These are phyloP conservation scores for Boletus reticuloceps DNA, from an alignment of 768 basidiomycete genomes.

Conservation along the genomic window DNA sequence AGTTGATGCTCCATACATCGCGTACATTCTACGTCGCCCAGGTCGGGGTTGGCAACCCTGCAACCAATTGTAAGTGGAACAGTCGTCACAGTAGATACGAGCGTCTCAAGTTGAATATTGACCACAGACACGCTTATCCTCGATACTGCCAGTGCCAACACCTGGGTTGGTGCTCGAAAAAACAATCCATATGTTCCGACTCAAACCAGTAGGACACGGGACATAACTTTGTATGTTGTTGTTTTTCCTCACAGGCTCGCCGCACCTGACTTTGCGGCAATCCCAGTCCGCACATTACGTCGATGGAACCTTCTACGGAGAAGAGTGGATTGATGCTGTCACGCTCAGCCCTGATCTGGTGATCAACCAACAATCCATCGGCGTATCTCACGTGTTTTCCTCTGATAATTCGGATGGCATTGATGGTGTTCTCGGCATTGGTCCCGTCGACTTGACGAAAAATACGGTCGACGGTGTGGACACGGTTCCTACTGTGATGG, in stretches of 20 bases:
- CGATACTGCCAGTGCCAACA: constrained; percentile 20
- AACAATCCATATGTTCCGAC: constrained; percentile 10
- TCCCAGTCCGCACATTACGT: not conserved
- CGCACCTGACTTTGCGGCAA: not conserved
- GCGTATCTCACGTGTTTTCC: constrained; percentile 18
- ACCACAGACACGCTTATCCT: constrained; percentile 21
- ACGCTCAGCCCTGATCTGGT: constrained; percentile 4
- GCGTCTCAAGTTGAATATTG: not conserved
- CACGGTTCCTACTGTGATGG: constrained; percentile 32
- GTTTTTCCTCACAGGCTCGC: no score
- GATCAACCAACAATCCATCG: constrained; percentile 32
- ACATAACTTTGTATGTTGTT: constrained; percentile 12
- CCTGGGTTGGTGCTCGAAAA: constrained; percentile 17
- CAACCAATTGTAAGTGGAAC: constrained; percentile 24
- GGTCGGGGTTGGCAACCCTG: constrained; percentile 24
- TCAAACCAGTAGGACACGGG: constrained; percentile 15
- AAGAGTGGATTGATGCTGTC: constrained; percentile 18
- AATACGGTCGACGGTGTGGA: constrained; percentile 14
- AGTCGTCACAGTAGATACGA: not conserved
- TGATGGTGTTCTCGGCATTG: constrained; percentile 40
- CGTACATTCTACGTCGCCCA: constrained; percentile 25
- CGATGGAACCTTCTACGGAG: not conserved
- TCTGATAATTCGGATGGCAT: constrained; percentile 11
- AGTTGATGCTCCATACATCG: constrained; percentile 12
- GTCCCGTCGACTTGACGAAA: constrained; percentile 33